Base-by-base conservation (phyloP, 1,284 basidiomycete genomes). In the Ceratobasidium theobromae region DNA sequence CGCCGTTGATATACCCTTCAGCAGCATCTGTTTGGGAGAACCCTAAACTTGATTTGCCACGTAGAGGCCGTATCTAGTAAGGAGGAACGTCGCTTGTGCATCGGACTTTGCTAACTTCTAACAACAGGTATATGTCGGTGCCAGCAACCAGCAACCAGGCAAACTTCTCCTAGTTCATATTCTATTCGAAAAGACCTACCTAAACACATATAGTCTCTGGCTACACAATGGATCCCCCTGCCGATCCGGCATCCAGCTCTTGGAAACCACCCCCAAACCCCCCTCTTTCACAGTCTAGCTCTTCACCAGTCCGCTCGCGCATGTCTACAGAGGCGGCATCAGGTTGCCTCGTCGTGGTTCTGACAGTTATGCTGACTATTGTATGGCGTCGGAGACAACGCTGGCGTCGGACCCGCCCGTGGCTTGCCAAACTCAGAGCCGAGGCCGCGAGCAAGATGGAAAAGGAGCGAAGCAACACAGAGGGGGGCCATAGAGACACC, bases 51-150 rank as follows among this genome's bases (percentile, higher is more conserved):
- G n/a, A n/a, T n/a, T n/a, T 51, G 48, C 48, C 48, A 51, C 48
- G 48, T 51, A 25, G 18, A 4, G 12, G 27, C 6, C 16, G 43
- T 5, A 11, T 6, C 9, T 49, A 25, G 23, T 18, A n/a, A 35
- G 57, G 55, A 58, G 55, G 30, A 43, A 58, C 40, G 41, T 58
- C 55, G 55, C 55, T 45, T 58, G 55, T 58, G 55, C 43, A 41
- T 58, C 55, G 55, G 55, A 4, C 41, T 28, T 27, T 43, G 16
- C 11, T 35, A 38, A 38, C 35, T 38, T 38, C 35, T 38, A n/a
- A n/a, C n/a, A 8, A 16, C 16, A 16, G 35, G 35, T 6, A 38
- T 38, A 6, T 21, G 9, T 5, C 16, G 35, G 57, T 40, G 45
- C 45, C 21, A 48, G 54, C 33, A 49, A 33, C 23, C 51, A 25